phyloP scores from a whole-genome alignment of 2,329 filamentous ascomycete species.

The Exophiala mesophila region DNA sequence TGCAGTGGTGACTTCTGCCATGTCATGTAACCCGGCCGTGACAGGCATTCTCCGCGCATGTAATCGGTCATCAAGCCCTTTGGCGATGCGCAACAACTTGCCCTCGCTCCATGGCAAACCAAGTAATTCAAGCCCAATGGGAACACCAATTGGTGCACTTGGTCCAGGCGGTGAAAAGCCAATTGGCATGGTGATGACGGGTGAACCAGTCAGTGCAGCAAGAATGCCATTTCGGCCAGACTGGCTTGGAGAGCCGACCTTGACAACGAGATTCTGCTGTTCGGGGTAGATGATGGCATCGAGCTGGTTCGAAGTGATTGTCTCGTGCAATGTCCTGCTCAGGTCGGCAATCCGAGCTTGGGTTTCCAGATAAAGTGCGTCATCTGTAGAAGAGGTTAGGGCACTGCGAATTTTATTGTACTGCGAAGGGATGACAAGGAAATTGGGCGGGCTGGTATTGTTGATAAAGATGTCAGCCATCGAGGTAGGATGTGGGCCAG shows the following conservation, averaged over 20 bases:
- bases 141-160: constrained; percentile 54
- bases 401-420: constrained; percentile 52
- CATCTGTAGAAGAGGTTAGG: constrained; percentile 48
- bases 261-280: constrained; percentile 59
- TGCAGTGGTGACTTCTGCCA: constrained; percentile 11
- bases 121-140: constrained; percentile 61
- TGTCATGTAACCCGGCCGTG: constrained; percentile 17
- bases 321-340: constrained; percentile 46
- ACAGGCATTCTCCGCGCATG: constrained; percentile 45
- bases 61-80: constrained; percentile 44
- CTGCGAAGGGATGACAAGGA: constrained; percentile 57
- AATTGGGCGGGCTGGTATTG: constrained; percentile 31
- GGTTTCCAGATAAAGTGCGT: constrained; percentile 46
- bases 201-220: constrained; percentile 50
- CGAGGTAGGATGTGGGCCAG: constrained; percentile 38
- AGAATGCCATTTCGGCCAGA: constrained; percentile 56
- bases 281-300: constrained; percentile 61
- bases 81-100: constrained; percentile 51
- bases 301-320: constrained; percentile 47
- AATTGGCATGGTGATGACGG: constrained; percentile 45
- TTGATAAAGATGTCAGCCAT: constrained; percentile 22
- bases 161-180: constrained; percentile 46
- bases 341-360: constrained; percentile 50
- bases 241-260: constrained; percentile 53
- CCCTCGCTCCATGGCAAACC: constrained; percentile 53